Evolutionary conservation across 768 basidiomycete genomes (phyloP).

Genomic region (Lactarius hatsudake): DNA sequence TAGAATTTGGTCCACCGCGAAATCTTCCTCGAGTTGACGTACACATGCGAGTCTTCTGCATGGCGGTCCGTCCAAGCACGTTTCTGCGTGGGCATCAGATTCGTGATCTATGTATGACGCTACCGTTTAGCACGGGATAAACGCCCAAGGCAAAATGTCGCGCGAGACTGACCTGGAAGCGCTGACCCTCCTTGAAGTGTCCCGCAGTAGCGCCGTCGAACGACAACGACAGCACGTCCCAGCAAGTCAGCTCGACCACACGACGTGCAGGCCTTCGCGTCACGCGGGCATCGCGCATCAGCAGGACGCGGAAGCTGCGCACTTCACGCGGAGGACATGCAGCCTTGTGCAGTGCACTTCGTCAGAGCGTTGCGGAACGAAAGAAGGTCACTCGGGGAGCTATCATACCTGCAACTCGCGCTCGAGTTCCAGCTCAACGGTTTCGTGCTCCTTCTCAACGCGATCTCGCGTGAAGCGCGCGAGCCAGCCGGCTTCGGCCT

Average conservation of each 20-base stretch:
- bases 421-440: too few relatives aligned
- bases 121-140: neutral
- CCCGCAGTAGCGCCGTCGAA: constrained; percentile 19
- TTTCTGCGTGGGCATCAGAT: constrained; percentile 63
- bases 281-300: constrained; percentile 24
- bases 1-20: constrained; percentile 55
- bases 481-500: too few relatives aligned
- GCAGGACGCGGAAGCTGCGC: constrained; percentile 22
- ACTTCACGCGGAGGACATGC: constrained; percentile 27
- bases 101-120: constrained; percentile 54
- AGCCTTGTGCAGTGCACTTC: constrained; percentile 2
- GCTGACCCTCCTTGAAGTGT: constrained; percentile 24
- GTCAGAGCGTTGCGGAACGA: neutral
- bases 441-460: too few relatives aligned
- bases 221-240: constrained; percentile 24
- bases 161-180: constrained; percentile 20
- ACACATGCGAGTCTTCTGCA: constrained; percentile 59
- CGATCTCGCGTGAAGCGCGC: too few relatives aligned
- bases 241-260: constrained; percentile 24
- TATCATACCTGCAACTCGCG: too few relatives aligned
- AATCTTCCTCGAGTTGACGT: constrained; percentile 61
- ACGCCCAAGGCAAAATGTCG: too few relatives aligned
- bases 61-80: constrained; percentile 65
- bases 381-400: neutral
- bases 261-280: constrained; percentile 19